phyloP scores from a whole-genome alignment of 768 basidiomycete species.

The Kwoniella shandongensis region DNA sequence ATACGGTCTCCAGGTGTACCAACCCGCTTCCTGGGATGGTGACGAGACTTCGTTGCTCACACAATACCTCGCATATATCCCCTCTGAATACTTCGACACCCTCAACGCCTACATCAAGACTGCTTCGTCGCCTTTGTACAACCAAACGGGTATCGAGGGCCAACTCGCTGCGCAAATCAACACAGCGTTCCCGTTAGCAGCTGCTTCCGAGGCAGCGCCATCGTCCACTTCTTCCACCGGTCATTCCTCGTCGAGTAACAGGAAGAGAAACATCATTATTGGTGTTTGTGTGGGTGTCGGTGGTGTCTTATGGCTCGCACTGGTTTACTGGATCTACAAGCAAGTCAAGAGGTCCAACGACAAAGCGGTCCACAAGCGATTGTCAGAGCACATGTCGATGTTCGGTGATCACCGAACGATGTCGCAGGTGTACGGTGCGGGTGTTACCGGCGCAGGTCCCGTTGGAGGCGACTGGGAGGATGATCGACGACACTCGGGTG shows the following conservation, averaged over 20 bases:
- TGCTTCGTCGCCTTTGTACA: slow-evolving; percentile 67
- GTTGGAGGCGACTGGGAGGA: slow-evolving; percentile 6
- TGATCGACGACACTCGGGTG: slow-evolving; percentile 24
- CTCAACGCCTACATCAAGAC: slow-evolving; percentile 68
- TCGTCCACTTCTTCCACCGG: slow-evolving; percentile 27
- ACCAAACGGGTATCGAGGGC: slow-evolving; percentile 58
- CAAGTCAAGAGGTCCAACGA: slow-evolving; percentile 66
- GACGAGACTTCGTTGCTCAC: slow-evolving; percentile 65
- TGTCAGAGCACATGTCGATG: slow-evolving; percentile 61
- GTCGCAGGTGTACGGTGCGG: slow-evolving; percentile 17
- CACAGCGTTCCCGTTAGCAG: slow-evolving; percentile 62
- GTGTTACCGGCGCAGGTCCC: slow-evolving; percentile 3
- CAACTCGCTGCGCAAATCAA: slow-evolving; percentile 68
- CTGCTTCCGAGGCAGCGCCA: slow-evolving; percentile 31
- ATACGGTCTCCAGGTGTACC: slow-evolving; percentile 68
- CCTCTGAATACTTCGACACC: slow-evolving; percentile 59
- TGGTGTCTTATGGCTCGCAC: slow-evolving; percentile 69
- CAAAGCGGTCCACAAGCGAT: slow-evolving; percentile 66
- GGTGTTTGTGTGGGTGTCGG: slow-evolving; percentile 84
- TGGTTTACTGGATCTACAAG: slow-evolving; percentile 70
- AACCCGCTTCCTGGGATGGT: slow-evolving; percentile 62
- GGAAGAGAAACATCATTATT: slow-evolving; percentile 82
- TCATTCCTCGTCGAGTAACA: slow-evolving; percentile 48
- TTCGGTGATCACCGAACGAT: slow-evolving; percentile 35
- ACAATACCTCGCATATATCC: slow-evolving; percentile 71